These are phyloP conservation scores for Lecanicillium sp. DNA, from an alignment of 2,329 filamentous ascomycete genomes.

Conservation along the genomic window DNA sequence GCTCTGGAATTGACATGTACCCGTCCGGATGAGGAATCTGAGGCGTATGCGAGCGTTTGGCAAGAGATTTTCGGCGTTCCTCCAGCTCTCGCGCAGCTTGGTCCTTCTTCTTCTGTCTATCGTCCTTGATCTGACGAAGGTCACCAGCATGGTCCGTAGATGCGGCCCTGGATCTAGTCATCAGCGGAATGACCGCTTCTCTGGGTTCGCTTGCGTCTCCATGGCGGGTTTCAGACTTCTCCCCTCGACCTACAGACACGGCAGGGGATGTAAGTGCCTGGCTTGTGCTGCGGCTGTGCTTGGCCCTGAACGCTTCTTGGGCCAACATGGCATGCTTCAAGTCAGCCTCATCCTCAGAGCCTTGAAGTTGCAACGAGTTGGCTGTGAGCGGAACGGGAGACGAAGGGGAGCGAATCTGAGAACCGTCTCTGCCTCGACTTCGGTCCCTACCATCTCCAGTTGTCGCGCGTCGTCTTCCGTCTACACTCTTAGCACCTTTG, in stretches of 20 bases:
- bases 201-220: constrained; percentile 22
- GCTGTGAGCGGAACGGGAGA: constrained; percentile 72
- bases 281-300: constrained; percentile 45
- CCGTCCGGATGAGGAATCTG: constrained; percentile 68
- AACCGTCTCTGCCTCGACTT: constrained; percentile 51
- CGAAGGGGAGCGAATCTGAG: constrained; percentile 63
- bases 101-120: constrained; percentile 61
- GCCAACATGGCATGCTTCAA: constrained; percentile 44
- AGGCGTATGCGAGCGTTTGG: constrained; percentile 70
- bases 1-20: constrained; percentile 20
- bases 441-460: constrained; percentile 51
- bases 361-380: constrained; percentile 25
- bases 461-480: constrained; percentile 30
- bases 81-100: constrained; percentile 79
- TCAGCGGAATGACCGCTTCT: constrained; percentile 23
- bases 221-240: constrained; percentile 32
- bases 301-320: constrained; percentile 47
- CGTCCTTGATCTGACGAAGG: constrained; percentile 47
- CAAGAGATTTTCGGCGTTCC: constrained; percentile 76
- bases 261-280: constrained; percentile 29
- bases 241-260: constrained; percentile 21
- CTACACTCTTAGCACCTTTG: constrained; percentile 36
- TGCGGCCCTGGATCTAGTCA: constrained; percentile 24
- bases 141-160: constrained; percentile 45
- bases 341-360: constrained; percentile 60